A percentile compares a stretch with the other conserved stretches of the same genome.
phyloP scores from a whole-genome alignment of 1,284 basidiomycete species.

The Ceratobasidium sp. region DNA sequence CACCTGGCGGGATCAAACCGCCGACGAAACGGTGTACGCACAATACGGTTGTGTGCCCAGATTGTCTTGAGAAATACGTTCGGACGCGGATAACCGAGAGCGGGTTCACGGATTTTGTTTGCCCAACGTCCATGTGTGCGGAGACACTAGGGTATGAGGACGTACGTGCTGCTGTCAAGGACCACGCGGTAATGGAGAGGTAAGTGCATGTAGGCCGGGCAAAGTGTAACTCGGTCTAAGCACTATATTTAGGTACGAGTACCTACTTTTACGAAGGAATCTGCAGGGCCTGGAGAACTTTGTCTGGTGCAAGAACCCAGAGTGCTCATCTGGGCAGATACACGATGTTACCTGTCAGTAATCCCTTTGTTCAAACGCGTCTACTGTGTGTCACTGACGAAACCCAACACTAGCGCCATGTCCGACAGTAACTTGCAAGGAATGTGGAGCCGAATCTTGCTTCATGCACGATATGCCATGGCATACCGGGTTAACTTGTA shows the following conservation, averaged over 20 bases:
- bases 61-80: slow-evolving; percentile 11
- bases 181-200: background rate
- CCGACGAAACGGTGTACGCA: slow-evolving; percentile 10
- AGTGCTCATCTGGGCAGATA: slow-evolving; percentile 18
- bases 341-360: slow-evolving; percentile 4
- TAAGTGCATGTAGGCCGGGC: background rate
- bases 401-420: background rate
- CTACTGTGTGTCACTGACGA: background rate
- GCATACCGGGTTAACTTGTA: slow-evolving; percentile 7
- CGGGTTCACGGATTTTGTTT: slow-evolving; percentile 15
- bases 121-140: background rate
- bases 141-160: slow-evolving; percentile 5
- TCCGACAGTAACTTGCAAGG: slow-evolving; percentile 15
- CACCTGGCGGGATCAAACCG: background rate
- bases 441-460: slow-evolving; percentile 1
- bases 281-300: slow-evolving; percentile 8
- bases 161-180: slow-evolving; percentile 14
- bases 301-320: slow-evolving; percentile 30
- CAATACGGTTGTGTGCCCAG: slow-evolving; percentile 4
- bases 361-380: background rate
- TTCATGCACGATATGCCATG: slow-evolving; percentile 10
- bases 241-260: slow-evolving; percentile 1
- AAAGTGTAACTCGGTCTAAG: background rate
- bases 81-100: background rate
- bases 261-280: slow-evolving; percentile 2